phyloP scores from a whole-genome alignment of 2,329 filamentous ascomycete genomes.

The Trichoderma semiorbis region DNA sequence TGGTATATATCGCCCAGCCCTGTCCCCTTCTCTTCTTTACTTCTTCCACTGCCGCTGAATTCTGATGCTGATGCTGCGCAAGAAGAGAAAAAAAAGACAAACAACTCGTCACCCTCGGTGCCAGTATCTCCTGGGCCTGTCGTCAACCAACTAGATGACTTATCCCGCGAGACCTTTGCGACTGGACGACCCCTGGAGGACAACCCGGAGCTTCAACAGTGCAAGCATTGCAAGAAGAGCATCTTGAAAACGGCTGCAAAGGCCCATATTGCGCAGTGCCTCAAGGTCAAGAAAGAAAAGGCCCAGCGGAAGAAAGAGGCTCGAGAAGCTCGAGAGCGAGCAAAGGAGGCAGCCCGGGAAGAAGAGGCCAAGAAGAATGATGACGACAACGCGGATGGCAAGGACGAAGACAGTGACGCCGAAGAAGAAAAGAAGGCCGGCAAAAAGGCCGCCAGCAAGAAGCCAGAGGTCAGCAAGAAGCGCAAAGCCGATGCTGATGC shows the following conservation, averaged over 20 bases:
- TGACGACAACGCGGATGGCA: conserved; percentile 46
- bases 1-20: conserved; percentile 47
- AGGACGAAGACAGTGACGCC: conserved; percentile 48
- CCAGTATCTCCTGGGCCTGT: conserved; percentile 52
- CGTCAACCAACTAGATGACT: conserved; percentile 69
- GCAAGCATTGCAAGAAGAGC: conserved; percentile 92
- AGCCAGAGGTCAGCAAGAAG: conserved; percentile 71
- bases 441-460: conserved; percentile 67
- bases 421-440: conserved; percentile 44
- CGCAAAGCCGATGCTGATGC: conserved; percentile 70
- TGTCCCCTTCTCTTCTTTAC: not conserved
- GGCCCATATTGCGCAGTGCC: conserved; percentile 77
- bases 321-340: conserved; percentile 65
- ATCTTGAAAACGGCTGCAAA: conserved; percentile 72
- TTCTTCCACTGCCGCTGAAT: not conserved
- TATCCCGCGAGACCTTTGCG: conserved; percentile 72
- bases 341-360: conserved; percentile 58
- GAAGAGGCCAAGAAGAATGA: conserved; percentile 53
- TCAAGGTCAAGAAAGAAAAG: conserved; percentile 81
- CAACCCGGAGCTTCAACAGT: conserved; percentile 72
- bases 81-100: conserved; percentile 59
- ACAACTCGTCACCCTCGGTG: conserved; percentile 38
- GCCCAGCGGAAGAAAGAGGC: conserved; percentile 74
- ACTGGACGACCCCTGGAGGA: conserved; percentile 81
- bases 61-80: not conserved